Conservation (phyloP, 2,329 filamentous ascomycete species). For the Pseudogymnoascus sp. region DNA sequence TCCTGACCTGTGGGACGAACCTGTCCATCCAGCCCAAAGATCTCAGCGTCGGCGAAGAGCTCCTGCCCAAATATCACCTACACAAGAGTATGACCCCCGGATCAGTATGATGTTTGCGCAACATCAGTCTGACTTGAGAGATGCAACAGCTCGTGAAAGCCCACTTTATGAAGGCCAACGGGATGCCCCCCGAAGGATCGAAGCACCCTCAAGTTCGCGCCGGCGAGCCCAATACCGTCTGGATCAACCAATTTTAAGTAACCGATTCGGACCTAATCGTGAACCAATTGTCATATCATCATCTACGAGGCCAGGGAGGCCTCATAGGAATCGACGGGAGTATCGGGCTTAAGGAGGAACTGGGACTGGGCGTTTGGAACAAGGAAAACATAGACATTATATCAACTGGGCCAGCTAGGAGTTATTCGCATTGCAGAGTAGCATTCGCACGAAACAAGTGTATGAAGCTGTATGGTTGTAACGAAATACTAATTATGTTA, state of each 20-base stretch:
- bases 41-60: constrained; percentile 15
- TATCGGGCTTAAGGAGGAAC: background rate
- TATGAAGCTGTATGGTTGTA: constrained; percentile 2
- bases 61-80: background rate
- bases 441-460: background rate
- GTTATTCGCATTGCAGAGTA: background rate
- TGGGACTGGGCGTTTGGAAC: background rate
- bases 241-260: constrained; percentile 9
- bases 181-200: constrained; percentile 14
- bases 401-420: background rate
- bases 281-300: constrained; percentile 4
- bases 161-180: constrained; percentile 16
- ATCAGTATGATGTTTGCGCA: constrained; percentile 28
- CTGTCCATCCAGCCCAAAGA: constrained; percentile 19
- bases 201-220: constrained; percentile 18
- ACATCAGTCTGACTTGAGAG: constrained; percentile 23
- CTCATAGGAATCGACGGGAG: constrained; percentile 9
- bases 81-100: constrained; percentile 24
- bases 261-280: background rate
- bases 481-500: background rate
- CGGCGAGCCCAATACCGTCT: constrained; percentile 20
- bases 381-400: background rate
- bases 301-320: background rate
- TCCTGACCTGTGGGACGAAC: background rate
- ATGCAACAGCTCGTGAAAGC: constrained; percentile 13